phyloP scores from a whole-genome alignment of 495 filamentous ascomycete genomes.

The Rostrohypoxylon terebratum region DNA sequence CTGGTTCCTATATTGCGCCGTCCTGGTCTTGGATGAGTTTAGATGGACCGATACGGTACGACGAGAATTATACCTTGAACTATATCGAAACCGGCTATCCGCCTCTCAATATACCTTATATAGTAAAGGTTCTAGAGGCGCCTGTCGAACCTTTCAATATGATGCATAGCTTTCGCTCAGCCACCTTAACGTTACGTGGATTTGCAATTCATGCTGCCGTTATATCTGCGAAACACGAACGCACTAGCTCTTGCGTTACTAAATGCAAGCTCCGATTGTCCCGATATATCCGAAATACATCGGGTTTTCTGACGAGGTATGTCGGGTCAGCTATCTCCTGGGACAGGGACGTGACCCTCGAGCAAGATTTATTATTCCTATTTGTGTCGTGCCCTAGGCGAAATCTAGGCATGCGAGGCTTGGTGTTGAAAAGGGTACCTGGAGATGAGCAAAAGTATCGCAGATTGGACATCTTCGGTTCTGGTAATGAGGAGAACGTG shows the following conservation, averaged over 20 bases:
- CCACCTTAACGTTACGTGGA: not conserved
- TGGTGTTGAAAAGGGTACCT: not conserved
- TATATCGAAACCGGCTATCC: not conserved
- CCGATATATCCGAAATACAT: not conserved
- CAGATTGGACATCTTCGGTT: not conserved
- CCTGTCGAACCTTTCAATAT: not conserved
- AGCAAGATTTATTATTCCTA: not conserved
- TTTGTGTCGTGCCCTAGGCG: not conserved
- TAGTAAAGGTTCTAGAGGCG: not conserved
- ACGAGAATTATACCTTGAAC: not conserved
- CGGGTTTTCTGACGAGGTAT: not conserved
- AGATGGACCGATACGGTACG: not conserved
- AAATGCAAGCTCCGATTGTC: not conserved
- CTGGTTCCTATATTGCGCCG: not conserved
- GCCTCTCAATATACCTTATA: not conserved
- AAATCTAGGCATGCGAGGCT: not conserved
- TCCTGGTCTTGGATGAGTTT: constrained; percentile 26
- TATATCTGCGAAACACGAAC: not conserved
- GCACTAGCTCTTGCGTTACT: too few relatives aligned
- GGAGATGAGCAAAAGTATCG: not conserved
- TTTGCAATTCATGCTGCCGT: not conserved
- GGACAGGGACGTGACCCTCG: not conserved
- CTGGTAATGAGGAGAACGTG: not conserved
- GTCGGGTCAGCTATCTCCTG: not conserved
- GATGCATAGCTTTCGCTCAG: not conserved